Conservation (phyloP, 495 filamentous ascomycete genomes). For the Echria macrotheca region DNA sequence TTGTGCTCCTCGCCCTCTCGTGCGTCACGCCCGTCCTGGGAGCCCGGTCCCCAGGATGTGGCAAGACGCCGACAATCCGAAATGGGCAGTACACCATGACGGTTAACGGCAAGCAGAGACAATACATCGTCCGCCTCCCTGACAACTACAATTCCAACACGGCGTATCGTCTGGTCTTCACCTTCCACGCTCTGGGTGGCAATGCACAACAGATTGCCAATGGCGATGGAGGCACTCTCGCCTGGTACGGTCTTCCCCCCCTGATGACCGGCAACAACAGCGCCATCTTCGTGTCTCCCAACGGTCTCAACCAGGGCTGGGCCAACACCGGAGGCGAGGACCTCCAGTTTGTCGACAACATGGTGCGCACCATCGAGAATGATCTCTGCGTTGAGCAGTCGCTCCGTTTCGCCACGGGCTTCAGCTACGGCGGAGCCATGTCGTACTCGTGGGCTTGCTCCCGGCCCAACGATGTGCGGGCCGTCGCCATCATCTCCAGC, state of each 20-base stretch:
- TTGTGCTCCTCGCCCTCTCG: constrained; percentile 7
- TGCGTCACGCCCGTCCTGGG: constrained; percentile 4
- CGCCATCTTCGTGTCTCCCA: constrained; percentile 33
- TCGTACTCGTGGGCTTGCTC: constrained; percentile 40
- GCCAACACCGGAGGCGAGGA: constrained; percentile 37
- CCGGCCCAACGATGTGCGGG: constrained; percentile 32
- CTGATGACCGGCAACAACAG: constrained; percentile 25
- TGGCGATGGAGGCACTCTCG: constrained; percentile 19
- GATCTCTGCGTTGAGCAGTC: constrained; percentile 38
- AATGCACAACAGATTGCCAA: constrained; percentile 27
- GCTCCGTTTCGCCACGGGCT: constrained; percentile 38
- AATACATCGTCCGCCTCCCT: constrained; percentile 34
- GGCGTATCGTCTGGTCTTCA: constrained; percentile 36
- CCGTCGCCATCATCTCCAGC: constrained; percentile 35
- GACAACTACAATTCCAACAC: constrained; percentile 34
- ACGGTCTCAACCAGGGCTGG: constrained; percentile 39
- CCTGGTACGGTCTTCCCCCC: constrained; percentile 35
- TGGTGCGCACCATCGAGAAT: constrained; percentile 27
- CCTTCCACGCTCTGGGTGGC: constrained; percentile 33
- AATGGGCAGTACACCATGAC: constrained; percentile 20
- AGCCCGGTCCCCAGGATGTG: constrained; percentile 31
- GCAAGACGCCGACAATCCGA: constrained; percentile 27
- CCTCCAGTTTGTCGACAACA: constrained; percentile 30
- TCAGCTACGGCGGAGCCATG: constrained; percentile 43
- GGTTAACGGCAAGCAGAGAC: constrained; percentile 15